Evolutionary conservation across 768 basidiomycete genomes (phyloP).

Genomic region (Rubroboletus satanas): DNA sequence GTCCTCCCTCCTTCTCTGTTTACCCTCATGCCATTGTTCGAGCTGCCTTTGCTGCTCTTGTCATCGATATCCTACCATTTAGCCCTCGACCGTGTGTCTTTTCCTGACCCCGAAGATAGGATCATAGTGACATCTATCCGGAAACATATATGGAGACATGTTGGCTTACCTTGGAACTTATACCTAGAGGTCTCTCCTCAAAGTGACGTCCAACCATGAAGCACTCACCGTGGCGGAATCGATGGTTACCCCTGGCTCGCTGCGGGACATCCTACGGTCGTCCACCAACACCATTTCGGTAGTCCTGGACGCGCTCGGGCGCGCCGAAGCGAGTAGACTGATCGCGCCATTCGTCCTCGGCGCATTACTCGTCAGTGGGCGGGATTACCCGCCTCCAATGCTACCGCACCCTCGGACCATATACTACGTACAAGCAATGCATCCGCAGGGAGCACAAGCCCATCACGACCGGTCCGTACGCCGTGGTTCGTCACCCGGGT

Average conservation of each 20-base stretch:
- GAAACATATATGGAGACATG: conserved; percentile 7
- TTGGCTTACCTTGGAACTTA: background rate
- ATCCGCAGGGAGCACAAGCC: conserved; percentile 21
- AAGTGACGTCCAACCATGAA: background rate
- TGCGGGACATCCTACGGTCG: background rate
- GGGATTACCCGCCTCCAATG: conserved; percentile 3
- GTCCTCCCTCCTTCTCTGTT: too few relatives aligned
- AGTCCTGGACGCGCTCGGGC: conserved; percentile 7
- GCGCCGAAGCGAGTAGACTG: background rate
- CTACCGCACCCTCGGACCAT: conserved; percentile 16
- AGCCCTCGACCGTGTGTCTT: background rate
- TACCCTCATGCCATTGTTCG: conserved; percentile 6
- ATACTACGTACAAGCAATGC: conserved; percentile 19
- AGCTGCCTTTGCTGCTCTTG: conserved; percentile 4
- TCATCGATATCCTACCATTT: conserved; percentile 8
- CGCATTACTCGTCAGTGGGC: background rate
- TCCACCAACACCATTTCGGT: background rate
- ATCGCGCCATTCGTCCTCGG: conserved; percentile 7
- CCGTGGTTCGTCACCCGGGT: conserved; percentile 28
- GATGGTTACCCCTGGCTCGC: background rate
- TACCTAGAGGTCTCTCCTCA: background rate
- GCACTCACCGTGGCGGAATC: conserved; percentile 1
- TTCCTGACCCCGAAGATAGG: background rate
- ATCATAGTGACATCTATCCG: background rate
- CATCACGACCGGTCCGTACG: conserved; percentile 28